Percentiles rank a stretch among this genome's conserved stretches.
Evolutionary conservation across 768 basidiomycete species (phyloP).

Genomic region (Tylopilus sp.): DNA sequence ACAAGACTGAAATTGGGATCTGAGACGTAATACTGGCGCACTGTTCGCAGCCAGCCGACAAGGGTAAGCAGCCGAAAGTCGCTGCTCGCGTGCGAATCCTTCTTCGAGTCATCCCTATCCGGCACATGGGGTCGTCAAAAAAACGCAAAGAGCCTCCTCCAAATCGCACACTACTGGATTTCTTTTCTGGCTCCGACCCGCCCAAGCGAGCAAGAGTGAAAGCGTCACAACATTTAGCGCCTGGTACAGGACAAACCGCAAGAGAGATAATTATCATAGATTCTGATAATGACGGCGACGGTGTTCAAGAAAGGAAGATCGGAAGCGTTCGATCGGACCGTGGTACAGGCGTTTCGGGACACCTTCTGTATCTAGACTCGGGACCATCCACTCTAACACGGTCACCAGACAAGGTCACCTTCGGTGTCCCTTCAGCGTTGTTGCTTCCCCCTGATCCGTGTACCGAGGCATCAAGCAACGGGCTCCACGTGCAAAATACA

Average conservation of each 20-base stretch:
- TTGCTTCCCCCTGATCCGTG: slow-evolving; percentile 5
- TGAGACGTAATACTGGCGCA: too few relatives aligned
- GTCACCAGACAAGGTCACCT: slow-evolving; percentile 5
- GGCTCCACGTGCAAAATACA: neutral
- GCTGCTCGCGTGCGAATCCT: neutral
- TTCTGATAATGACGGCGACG: slow-evolving; percentile 50
- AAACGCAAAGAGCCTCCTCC: slow-evolving; percentile 33
- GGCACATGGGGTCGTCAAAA: slow-evolving; percentile 35
- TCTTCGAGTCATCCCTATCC: neutral
- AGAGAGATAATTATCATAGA: slow-evolving; percentile 59
- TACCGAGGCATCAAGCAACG: neutral
- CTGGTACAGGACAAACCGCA: neutral
- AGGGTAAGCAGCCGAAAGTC: too few relatives aligned
- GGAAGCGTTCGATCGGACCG: neutral
- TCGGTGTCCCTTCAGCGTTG: slow-evolving; percentile 28
- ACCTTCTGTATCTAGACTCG: neutral
- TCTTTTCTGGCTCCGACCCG: slow-evolving; percentile 36
- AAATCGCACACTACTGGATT: slow-evolving; percentile 43
- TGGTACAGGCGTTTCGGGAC: neutral
- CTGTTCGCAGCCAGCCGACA: too few relatives aligned
- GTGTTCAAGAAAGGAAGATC: neutral
- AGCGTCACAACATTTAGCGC: neutral
- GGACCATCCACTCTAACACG: neutral
- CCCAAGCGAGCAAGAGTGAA: slow-evolving; percentile 19
- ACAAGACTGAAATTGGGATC: too few relatives aligned